Conservation (phyloP, 2,329 filamentous ascomycete genomes). For the Trichoderma harzianum region DNA sequence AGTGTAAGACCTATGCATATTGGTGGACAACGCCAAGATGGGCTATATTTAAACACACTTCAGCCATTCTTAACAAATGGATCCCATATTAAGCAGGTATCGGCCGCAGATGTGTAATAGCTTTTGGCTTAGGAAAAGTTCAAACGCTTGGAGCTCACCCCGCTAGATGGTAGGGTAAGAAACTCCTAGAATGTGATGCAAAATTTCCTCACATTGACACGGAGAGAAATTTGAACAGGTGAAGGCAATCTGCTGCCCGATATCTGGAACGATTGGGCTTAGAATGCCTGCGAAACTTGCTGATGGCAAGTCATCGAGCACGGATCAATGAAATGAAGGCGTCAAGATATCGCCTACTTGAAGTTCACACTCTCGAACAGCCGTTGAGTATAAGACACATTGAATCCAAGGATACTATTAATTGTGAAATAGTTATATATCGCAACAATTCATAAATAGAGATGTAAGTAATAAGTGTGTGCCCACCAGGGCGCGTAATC, state of each 20-base stretch:
- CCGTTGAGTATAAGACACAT: neutral
- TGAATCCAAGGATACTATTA: neutral
- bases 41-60: neutral
- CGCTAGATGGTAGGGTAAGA: neutral
- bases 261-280: neutral
- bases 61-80: neutral
- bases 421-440: neutral
- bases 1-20: neutral
- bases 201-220: neutral
- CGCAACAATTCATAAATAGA: neutral
- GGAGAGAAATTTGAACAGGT: neutral
- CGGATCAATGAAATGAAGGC: neutral
- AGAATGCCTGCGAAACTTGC: neutral
- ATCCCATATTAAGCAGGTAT: neutral
- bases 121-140: neutral
- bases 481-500: neutral
- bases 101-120: neutral
- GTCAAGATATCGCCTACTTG: neutral
- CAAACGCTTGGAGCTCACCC: neutral
- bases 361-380: neutral
- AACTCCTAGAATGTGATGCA: neutral
- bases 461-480: neutral
- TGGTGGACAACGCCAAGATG: neutral
- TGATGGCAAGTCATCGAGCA: neutral
- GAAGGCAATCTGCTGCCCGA: neutral